phyloP scores from a whole-genome alignment of 306 rosid genomes.

The Dryas octopetala region DNA sequence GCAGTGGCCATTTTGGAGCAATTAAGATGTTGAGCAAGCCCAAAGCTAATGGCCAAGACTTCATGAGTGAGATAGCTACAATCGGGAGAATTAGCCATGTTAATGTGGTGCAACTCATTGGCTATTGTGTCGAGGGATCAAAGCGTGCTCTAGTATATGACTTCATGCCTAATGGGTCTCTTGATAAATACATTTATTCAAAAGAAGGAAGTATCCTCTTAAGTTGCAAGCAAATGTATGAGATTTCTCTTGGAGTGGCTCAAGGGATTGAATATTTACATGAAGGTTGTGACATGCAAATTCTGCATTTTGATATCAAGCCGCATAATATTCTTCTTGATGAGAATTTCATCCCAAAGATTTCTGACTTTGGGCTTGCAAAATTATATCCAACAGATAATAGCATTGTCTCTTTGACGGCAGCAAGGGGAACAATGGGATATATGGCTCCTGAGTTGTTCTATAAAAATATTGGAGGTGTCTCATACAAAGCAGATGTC shows the following conservation, averaged over 20 bases:
- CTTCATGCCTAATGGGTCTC: not conserved
- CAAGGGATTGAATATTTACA: slow-evolving; percentile 10
- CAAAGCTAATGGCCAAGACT: not conserved
- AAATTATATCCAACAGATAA: not conserved
- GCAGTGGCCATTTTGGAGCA: not conserved
- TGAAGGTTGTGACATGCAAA: slow-evolving; percentile 11
- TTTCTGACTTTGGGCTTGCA: slow-evolving; percentile 16
- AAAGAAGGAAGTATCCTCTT: not conserved
- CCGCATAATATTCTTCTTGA: slow-evolving; percentile 7
- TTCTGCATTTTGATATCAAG: slow-evolving; percentile 16
- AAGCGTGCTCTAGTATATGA: not conserved
- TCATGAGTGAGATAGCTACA: not conserved
- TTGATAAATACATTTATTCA: not conserved
- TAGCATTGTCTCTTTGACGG: not conserved
- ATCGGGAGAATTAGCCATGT: slow-evolving; percentile 9
- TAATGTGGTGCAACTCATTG: not conserved
- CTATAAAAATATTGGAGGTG: slow-evolving; percentile 13
- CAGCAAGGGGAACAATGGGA: slow-evolving; percentile 14
- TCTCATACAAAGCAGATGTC: slow-evolving; percentile 9
- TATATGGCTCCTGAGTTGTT: not conserved
- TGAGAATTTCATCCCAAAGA: slow-evolving; percentile 5
- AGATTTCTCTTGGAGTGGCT: slow-evolving; percentile 14
- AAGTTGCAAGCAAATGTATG: not conserved
- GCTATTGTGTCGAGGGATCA: slow-evolving; percentile 21
- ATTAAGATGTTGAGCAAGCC: not conserved